Evolutionary conservation across 1,139 yeast species (phyloP), one percentile per base, ranked within the genome.

Genomic region (Suhomyces taliae): DNA sequence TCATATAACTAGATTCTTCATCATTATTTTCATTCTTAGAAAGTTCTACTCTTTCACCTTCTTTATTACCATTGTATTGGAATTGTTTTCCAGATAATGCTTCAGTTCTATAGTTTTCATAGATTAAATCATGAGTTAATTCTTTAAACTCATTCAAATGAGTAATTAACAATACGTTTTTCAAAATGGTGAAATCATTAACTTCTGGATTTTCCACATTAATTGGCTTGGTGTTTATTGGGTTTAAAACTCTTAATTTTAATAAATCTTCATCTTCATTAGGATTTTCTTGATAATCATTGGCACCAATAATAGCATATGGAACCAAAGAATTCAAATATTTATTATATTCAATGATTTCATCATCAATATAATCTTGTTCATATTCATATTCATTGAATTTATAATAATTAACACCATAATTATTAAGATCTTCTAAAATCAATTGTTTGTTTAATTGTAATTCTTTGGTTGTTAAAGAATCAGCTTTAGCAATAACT

Each of bases 81-180:
- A 75, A 75, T 57, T 72, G 74, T 53, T 72, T 74, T 34, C 78
- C 77, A 12, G 76, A 70, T 57, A 82, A 74, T 43, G 79, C 85
- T 56, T 80, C 82, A n/a, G 89, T 83, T 72, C 93, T 80, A 64
- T 83, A 86, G 56, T 78, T 76, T 64, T 86, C 91, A 65, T 86
- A 86, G 51, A 85, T 74, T 47, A 76, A 70, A 48, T 81, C 81
- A 58, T 84, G 89, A 7, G 91, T 85, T 42, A 79, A 68, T 54
- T 85, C 90, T 64, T 85, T 85, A 57, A 86, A 78, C 54, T 86
- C 91, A 62, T 85, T 87, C 59, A 86, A 72, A 64, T 86, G 91
- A n/a, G 91, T 85, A 37, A 88, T 88, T 54, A 86, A 73, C 51
- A 86, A 66, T 7, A 85, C 84, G 49, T 85, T 82, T 64, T 83